Evolutionary conservation across 83 land plant species (phyloP).

Genomic region (Larix sibirica): DNA sequence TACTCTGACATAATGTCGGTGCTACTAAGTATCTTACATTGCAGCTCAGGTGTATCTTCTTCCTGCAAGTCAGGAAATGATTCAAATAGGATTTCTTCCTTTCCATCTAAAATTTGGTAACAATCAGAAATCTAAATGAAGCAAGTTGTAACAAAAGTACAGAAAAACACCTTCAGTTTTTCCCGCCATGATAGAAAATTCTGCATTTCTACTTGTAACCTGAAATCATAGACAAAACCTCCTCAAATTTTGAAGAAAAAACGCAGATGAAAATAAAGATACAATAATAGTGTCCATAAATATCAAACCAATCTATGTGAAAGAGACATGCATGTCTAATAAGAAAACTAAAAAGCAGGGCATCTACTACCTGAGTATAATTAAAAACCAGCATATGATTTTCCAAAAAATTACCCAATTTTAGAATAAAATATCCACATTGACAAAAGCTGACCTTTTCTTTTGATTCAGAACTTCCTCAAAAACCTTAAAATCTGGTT

Average conservation of each 20-base stretch:
- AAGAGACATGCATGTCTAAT: neutral
- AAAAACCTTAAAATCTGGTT: slow-evolving; percentile 57
- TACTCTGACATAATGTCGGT: neutral
- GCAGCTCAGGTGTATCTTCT: neutral
- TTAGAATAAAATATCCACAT: neutral
- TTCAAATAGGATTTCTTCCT: neutral
- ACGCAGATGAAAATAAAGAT: neutral
- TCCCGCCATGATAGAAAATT: slow-evolving; percentile 46
- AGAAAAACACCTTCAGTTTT: slow-evolving; percentile 48
- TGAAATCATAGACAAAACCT: slow-evolving; percentile 17
- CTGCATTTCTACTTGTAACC: slow-evolving; percentile 70
- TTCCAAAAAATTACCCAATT: neutral
- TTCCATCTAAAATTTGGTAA: slow-evolving; percentile 12
- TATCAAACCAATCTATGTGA: no score
- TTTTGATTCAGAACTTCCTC: slow-evolving; percentile 59
- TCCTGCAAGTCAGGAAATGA: slow-evolving; percentile 15
- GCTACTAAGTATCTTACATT: neutral
- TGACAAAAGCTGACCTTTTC: slow-evolving; percentile 31
- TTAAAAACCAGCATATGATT: neutral
- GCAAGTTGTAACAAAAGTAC: neutral
- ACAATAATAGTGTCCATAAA: no score
- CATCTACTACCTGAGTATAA: neutral
- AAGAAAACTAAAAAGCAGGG: neutral
- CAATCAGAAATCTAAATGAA: neutral
- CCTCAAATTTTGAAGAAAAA: no score